Percentiles rank a stretch among this genome's conserved stretches.
Evolutionary conservation across 257 asterid species (phyloP).

Genomic region (Asclepias syriaca): DNA sequence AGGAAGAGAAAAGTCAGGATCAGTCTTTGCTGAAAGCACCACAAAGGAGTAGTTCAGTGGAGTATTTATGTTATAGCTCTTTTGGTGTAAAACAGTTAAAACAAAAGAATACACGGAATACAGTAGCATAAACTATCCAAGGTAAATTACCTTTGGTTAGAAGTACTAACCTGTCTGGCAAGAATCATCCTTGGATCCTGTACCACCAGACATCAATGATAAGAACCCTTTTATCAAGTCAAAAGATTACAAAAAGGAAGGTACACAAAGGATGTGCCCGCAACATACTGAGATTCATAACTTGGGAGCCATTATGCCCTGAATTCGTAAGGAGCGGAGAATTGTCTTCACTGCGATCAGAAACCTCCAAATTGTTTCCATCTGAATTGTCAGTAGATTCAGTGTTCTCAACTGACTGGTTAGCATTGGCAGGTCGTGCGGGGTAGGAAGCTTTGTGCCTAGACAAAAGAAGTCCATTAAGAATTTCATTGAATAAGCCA

Average conservation of each 20-base stretch:
- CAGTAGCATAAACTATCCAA: not conserved
- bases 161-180: constrained; percentile 29
- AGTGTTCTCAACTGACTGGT: constrained; percentile 32
- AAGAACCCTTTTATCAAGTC: constrained; percentile 20
- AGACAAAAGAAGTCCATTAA: constrained; percentile 75
- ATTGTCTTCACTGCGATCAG: constrained; percentile 45
- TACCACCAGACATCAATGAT: constrained; percentile 24
- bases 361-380: constrained; percentile 33
- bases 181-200: constrained; percentile 31
- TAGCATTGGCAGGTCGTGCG: constrained; percentile 49
- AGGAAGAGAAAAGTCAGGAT: constrained; percentile 56
- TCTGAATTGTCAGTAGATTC: constrained; percentile 33
- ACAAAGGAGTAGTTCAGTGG: constrained; percentile 23
- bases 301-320: constrained; percentile 30
- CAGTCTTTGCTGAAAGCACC: constrained; percentile 43
- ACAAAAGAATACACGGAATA: not conserved
- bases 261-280: constrained; percentile 11
- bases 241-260: constrained; percentile 12
- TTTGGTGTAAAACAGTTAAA: not conserved
- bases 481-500: constrained; percentile 89
- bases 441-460: constrained; percentile 89
- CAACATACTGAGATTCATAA: constrained; percentile 48
- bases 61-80: constrained; percentile 1
- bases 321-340: constrained; percentile 63
- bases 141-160: not conserved